Percentiles rank a stretch among this genome's conserved stretches.
Conservation (phyloP, 257 asterid genomes). For the Thymus quinquecostatus region DNA sequence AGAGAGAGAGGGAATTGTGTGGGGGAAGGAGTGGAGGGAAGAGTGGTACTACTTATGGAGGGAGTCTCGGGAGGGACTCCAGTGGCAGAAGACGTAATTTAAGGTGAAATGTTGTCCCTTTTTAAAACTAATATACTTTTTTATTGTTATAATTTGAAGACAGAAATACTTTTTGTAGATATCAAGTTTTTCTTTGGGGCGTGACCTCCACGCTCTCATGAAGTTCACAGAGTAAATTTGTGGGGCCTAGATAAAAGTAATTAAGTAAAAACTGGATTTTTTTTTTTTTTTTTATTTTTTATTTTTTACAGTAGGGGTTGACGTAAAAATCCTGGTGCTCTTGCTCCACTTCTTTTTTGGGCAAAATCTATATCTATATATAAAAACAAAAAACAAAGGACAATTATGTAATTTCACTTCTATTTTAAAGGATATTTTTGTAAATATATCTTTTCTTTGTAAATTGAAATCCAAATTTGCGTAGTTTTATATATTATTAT, state of each 20-base stretch:
- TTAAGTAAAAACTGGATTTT: background rate
- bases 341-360: no score
- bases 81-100: slow-evolving; percentile 57
- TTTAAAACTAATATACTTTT: background rate
- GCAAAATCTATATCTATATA: no score
- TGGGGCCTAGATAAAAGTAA: slow-evolving; percentile 11
- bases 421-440: no score
- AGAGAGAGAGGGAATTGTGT: slow-evolving; percentile 17
- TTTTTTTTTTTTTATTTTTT: background rate
- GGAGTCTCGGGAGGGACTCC: slow-evolving; percentile 29
- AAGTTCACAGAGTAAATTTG: background rate
- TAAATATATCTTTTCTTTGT: no score
- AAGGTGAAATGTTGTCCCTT: background rate
- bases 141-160: background rate
- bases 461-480: no score
- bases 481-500: no score
- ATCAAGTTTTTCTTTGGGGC: slow-evolving; percentile 5
- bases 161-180: background rate
- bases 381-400: no score
- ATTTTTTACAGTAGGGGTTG: background rate
- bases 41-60: slow-evolving; percentile 65
- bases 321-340: background rate
- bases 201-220: slow-evolving; percentile 37
- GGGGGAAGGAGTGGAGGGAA: slow-evolving; percentile 50
- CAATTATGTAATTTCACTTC: no score